Evolutionary conservation across 495 filamentous ascomycete species (phyloP), one percentile per base, ranked within the genome.

Genomic region (Jackrogersella minutella): DNA sequence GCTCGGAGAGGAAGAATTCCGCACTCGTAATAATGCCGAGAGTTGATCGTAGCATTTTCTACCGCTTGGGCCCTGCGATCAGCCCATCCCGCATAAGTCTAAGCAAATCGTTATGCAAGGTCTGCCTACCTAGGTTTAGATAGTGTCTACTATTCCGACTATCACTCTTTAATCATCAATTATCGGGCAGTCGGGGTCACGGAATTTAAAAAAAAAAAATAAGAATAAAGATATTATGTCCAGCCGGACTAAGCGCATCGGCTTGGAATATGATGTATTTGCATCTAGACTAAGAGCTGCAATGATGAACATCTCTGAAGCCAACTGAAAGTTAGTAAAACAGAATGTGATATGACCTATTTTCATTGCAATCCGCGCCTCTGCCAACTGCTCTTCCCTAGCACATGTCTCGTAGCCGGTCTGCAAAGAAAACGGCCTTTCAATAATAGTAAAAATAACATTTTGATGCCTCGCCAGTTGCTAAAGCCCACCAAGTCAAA

Each of bases 381-480:
- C 37, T 19, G 14, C 14, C 49, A 44, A 26, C 49, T 21, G 31
- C 54, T 53, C 8, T 57, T 55, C 50, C 17, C 41, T 19, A 33
- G 22, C 47, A 43, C 57, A 61, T 61, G 28, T 55, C 57, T 61
- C 58, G 17, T 62, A 58, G 21, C 57, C 28, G 14, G 19, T 21
- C 49, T 58, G 17, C 46, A 65, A 59, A 59, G 30, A 56, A 51
- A 61, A 31, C 16, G 31, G 52, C 37, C 41, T 58, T 24, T 24
- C 55, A 55, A 47, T 37, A 41, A 28, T 53, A 51, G n/a, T n/a
- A n/a, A n/a, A 47, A 46, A 68, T 54, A 60, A 24, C 50, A 64
- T 68, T 68, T 63, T 68, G 37, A 63, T 69, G 40, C 60, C 51
- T 60, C 34, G 55, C 61, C 47, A 26, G 3, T 49, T 46, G 44